Percentiles rank a stretch among this genome's conserved stretches.
phyloP scores from a whole-genome alignment of 1,139 yeast genomes.

The Geotrichum armillariae region DNA sequence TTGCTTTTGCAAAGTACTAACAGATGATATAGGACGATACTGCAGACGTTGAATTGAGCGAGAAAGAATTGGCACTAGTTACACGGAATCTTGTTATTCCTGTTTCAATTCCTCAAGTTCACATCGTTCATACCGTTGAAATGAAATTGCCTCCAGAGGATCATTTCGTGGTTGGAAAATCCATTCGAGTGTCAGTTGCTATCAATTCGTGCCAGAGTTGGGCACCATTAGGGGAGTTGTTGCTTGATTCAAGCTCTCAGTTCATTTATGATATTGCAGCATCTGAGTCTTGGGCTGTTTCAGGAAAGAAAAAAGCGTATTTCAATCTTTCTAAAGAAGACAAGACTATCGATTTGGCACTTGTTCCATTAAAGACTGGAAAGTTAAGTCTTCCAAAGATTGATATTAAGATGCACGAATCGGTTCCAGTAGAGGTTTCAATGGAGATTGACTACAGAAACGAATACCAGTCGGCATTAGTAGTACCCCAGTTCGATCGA shows the following conservation, averaged over 20 bases:
- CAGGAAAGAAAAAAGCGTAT: constrained; percentile 60
- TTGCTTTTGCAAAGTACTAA: no score
- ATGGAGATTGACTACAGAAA: constrained; percentile 67
- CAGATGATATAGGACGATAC: constrained; percentile 6
- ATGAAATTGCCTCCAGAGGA: constrained; percentile 28
- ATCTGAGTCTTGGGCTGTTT: constrained; percentile 63
- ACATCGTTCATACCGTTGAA: constrained; percentile 33
- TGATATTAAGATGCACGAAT: constrained; percentile 43
- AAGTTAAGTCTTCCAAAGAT: constrained; percentile 66
- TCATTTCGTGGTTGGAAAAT: constrained; percentile 63
- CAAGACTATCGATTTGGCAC: constrained; percentile 44
- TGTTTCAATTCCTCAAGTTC: constrained; percentile 33
- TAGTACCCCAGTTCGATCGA: constrained; percentile 70
- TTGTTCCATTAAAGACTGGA: constrained; percentile 79
- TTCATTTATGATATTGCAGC: constrained; percentile 41
- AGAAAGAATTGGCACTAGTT: constrained; percentile 16
- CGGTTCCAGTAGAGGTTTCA: constrained; percentile 39
- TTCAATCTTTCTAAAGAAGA: constrained; percentile 39
- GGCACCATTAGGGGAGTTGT: constrained; percentile 33
- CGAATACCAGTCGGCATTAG: constrained; percentile 64
- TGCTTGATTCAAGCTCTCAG: neutral
- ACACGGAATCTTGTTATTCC: constrained; percentile 30
- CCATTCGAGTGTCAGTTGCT: constrained; percentile 48
- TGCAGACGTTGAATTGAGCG: constrained; percentile 11
- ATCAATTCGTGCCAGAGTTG: constrained; percentile 51